Percentiles rank a stretch among this genome's conserved stretches.
phyloP scores from a whole-genome alignment of 306 rosid genomes.

The Corylus heterophylla region DNA sequence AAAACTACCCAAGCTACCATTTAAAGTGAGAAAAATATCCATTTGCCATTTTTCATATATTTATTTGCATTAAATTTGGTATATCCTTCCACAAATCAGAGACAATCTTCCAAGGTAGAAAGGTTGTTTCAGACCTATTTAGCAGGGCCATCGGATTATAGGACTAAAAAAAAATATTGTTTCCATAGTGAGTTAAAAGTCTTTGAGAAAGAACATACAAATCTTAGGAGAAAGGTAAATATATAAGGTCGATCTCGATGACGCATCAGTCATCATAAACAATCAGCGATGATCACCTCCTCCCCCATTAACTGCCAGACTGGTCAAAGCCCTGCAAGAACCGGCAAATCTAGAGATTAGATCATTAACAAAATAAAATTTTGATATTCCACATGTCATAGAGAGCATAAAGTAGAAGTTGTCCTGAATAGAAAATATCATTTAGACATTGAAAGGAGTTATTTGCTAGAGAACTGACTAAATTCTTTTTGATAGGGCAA shows the following conservation, averaged over 20 bases:
- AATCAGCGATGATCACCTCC: conserved; percentile 61
- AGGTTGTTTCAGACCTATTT: conserved; percentile 29
- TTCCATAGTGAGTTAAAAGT: conserved; percentile 20
- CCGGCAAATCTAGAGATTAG: conserved; percentile 25
- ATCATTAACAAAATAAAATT: conserved; percentile 10
- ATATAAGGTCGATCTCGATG: conserved; percentile 28
- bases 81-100: conserved; percentile 28
- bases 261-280: conserved; percentile 18
- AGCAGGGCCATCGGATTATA: conserved; percentile 5
- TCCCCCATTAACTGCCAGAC: conserved; percentile 47
- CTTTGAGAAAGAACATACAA: conserved; percentile 28
- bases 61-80: conserved; percentile 39
- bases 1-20: background rate
- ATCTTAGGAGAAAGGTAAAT: conserved; percentile 30
- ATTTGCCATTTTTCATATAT: background rate
- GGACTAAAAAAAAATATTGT: background rate
- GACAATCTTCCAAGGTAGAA: conserved; percentile 21
- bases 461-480: background rate
- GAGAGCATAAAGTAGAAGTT: background rate
- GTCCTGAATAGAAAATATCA: background rate
- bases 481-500: background rate
- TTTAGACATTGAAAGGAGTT: background rate
- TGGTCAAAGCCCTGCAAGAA: conserved; percentile 59
- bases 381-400: background rate
- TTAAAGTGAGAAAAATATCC: background rate